phyloP scores from a whole-genome alignment of 1,284 basidiomycete species.

The Cutaneotrichosporon cyanovorans region DNA sequence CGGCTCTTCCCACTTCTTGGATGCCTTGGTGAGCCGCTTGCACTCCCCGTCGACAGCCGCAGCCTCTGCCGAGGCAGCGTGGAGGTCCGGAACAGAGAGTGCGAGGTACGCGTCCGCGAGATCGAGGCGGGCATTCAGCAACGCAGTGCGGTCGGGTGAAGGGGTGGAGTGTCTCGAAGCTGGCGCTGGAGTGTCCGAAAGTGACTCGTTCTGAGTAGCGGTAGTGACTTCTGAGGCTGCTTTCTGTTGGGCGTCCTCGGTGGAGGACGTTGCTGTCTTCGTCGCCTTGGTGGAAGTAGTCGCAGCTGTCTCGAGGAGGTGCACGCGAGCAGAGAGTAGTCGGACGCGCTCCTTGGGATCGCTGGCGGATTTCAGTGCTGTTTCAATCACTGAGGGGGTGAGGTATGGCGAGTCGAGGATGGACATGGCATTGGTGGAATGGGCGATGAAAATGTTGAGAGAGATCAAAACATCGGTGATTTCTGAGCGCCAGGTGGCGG shows the following conservation, averaged over 20 bases:
- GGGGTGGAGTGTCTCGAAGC: conserved; percentile 24
- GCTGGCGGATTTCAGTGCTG: conserved; percentile 1
- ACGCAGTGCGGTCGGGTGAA: conserved; percentile 2
- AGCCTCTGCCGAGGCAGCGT: conserved; percentile 23
- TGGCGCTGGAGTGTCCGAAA: conserved; percentile 29
- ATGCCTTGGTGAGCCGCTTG: conserved; percentile 13
- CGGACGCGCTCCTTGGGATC: conserved; percentile 19
- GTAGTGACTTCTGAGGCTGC: too few species aligned
- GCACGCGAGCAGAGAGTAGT: conserved; percentile 28
- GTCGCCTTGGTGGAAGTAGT: too few species aligned
- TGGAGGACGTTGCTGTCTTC: too few species aligned
- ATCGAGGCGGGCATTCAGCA: conserved; percentile 20
- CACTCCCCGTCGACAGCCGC: conserved; percentile 20
- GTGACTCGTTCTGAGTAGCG: too few species aligned
- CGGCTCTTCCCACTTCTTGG: neutral
- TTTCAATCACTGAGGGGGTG: conserved; percentile 10
- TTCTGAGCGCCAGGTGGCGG: too few species aligned
- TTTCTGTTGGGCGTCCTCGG: too few species aligned
- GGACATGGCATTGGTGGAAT: too few species aligned
- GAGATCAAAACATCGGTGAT: too few species aligned
- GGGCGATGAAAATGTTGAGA: too few species aligned
- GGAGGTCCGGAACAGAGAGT: conserved; percentile 11
- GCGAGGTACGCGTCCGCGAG: conserved; percentile 21
- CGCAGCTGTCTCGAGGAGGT: conserved; percentile 23
- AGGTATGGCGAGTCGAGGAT: conserved; percentile 15